These are phyloP conservation scores for Amanita pseudoporphyria DNA, from an alignment of 768 basidiomycete genomes.

Conservation along the genomic window DNA sequence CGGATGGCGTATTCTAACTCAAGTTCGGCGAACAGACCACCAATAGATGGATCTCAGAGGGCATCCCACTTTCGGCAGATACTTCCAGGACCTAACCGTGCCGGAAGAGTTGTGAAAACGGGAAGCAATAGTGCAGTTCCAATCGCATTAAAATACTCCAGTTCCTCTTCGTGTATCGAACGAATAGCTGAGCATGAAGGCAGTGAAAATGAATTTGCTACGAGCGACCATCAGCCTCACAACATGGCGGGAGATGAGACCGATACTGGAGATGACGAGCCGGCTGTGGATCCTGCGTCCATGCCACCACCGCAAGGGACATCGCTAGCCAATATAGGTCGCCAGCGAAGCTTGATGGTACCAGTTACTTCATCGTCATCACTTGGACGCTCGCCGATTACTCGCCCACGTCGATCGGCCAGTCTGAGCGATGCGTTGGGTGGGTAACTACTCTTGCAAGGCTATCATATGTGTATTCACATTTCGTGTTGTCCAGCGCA, in stretches of 20 bases:
- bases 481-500: slow-evolving; percentile 18
- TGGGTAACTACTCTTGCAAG: slow-evolving; percentile 17
- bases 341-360: slow-evolving; percentile 11
- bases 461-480: not conserved
- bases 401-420: slow-evolving; percentile 66
- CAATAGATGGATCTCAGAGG: slow-evolving; percentile 25
- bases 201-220: slow-evolving; percentile 29
- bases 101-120: slow-evolving; percentile 40
- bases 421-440: slow-evolving; percentile 61
- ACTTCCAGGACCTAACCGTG: slow-evolving; percentile 33
- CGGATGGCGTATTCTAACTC: slow-evolving; percentile 18
- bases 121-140: slow-evolving; percentile 11
- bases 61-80: slow-evolving; percentile 29
- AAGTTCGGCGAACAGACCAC: slow-evolving; percentile 15
- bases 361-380: slow-evolving; percentile 17
- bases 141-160: slow-evolving; percentile 19
- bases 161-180: slow-evolving; percentile 26
- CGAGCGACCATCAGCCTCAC: slow-evolving; percentile 16
- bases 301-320: slow-evolving; percentile 13
- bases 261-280: slow-evolving; percentile 23
- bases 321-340: slow-evolving; percentile 14
- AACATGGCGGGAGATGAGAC: slow-evolving; percentile 20
- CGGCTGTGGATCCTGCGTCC: slow-evolving; percentile 17
- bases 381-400: slow-evolving; percentile 30
- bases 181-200: slow-evolving; percentile 35